A percentile compares a stretch with the other conserved stretches of the same genome.
Evolutionary conservation across 768 basidiomycete species (phyloP).

Genomic region (Lyophyllum atratum): DNA sequence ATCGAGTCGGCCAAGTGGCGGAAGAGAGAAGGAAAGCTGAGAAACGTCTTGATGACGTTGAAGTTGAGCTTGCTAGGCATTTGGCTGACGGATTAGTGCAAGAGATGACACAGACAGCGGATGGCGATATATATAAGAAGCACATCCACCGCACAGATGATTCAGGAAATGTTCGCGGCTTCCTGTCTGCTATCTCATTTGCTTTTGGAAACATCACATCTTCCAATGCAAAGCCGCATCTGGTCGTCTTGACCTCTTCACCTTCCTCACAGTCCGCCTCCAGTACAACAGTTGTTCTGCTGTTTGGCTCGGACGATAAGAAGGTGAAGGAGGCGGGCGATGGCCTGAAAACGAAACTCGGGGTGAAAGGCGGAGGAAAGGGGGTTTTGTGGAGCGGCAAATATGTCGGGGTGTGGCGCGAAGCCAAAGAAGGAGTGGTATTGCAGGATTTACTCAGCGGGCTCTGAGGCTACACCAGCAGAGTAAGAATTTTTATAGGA

Average conservation of each 20-base stretch:
- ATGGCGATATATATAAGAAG: conserved; percentile 38
- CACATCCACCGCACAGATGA: conserved; percentile 66
- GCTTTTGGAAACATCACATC: conserved; percentile 38
- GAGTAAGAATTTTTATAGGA: background rate
- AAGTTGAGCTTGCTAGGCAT: conserved; percentile 57
- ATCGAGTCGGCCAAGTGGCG: conserved; percentile 65
- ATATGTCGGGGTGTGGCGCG: conserved; percentile 64
- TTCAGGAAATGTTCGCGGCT: conserved; percentile 54
- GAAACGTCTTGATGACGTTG: conserved; percentile 70
- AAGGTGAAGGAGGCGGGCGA: conserved; percentile 62
- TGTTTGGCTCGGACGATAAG: conserved; percentile 62
- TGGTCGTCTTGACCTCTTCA: conserved; percentile 57
- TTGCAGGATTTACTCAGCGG: conserved; percentile 41
- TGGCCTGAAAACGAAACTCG: conserved; percentile 53
- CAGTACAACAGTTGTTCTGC: conserved; percentile 56
- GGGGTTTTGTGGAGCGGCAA: conserved; percentile 79
- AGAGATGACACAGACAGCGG: conserved; percentile 32
- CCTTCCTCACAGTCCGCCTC: conserved; percentile 53
- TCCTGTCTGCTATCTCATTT: conserved; percentile 59
- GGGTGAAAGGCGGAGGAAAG: conserved; percentile 79
- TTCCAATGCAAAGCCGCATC: background rate
- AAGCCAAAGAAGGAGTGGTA: conserved; percentile 39
- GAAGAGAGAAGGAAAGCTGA: conserved; percentile 67
- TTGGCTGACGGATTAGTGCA: conserved; percentile 44
- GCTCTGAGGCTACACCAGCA: conserved; percentile 18